Base-by-base conservation (phyloP, 352 stramenopile genomes). In the Plasmopara viticola region DNA sequence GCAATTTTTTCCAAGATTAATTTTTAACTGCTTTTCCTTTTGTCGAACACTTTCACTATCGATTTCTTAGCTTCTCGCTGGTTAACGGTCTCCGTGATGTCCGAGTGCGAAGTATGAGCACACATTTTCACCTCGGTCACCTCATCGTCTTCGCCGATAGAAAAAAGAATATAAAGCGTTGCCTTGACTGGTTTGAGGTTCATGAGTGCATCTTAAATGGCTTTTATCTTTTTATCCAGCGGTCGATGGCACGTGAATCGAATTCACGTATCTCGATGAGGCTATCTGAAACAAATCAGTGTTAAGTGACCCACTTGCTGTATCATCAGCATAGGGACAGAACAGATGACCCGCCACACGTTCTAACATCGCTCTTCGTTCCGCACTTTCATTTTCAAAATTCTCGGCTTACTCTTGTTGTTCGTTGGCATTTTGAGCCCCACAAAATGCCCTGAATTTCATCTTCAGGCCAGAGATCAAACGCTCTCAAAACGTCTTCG, bases 401-500 rank as follows among this genome's bases (percentile, higher is more conserved):
- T 41, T 9, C 9, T 48, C 7, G 30, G 20, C 33, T 25, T 46
- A 57, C 8, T 60, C 20, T 31, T 66, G 35, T 47, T 60, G 44
- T 4, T 49, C 13, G 12, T 56, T 17, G 18, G 51, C 53, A 8
- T 66, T 35, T 10, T 41, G 17, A 39, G 30, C 43, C 41, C 45
- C 14, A 25, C 49, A 20, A 44, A 33, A 46, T 43, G 20, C 45
- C 33, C 4, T 62, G 30, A 31, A 71, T 33, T 50, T 72, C 34
- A 28, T 60, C 50, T 48, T 65, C 40, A 9, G 62, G 43, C 54
- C 51, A 69, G 42, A 49, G 67, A 46, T 28, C 81, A 57, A 56
- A 85, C 10, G 62, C 53, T 39, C 18, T 37, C 6, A 72, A 30
- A 5, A 68, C 55, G 10, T 29, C 56, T 52, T 45, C 30, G 18